A percentile compares a stretch with the other conserved stretches of the same genome.
phyloP scores from a whole-genome alignment of 345 rosid species.

The Hibiscus trionum region DNA sequence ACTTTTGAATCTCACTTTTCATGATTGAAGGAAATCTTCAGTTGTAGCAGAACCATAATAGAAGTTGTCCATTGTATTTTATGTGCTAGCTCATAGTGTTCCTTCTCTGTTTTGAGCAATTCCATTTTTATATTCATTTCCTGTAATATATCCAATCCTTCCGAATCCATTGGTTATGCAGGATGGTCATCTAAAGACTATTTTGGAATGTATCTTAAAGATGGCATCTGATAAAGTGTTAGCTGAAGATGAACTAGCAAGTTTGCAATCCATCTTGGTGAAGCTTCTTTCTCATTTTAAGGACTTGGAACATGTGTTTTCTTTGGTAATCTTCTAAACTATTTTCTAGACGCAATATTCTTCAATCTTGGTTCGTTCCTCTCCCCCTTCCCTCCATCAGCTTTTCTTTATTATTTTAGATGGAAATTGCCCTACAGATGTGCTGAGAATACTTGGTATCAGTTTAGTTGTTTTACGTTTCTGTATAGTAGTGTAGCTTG shows the following conservation, averaged over 20 bases:
- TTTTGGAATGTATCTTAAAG: slow-evolving; percentile 51
- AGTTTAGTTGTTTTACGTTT: slow-evolving; percentile 6
- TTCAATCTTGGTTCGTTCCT: neutral
- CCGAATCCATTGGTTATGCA: slow-evolving; percentile 22
- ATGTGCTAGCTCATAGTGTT: neutral
- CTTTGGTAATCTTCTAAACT: slow-evolving; percentile 46
- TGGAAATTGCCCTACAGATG: neutral
- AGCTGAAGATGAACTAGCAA: slow-evolving; percentile 56
- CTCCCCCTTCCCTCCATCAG: neutral
- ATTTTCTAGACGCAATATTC: neutral
- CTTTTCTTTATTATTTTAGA: neutral
- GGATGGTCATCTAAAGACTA: slow-evolving; percentile 48
- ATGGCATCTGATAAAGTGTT: slow-evolving; percentile 40
- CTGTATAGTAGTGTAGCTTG: neutral
- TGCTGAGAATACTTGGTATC: neutral
- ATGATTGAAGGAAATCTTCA: neutral
- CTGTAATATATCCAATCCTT: slow-evolving; percentile 5
- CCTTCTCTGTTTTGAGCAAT: slow-evolving; percentile 4
- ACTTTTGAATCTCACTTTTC: neutral
- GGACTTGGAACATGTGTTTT: slow-evolving; percentile 53
- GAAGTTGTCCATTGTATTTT: neutral
- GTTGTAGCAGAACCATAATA: neutral
- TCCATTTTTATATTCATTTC: neutral
- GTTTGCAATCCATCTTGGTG: slow-evolving; percentile 69
- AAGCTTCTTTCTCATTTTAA: slow-evolving; percentile 66